A percentile compares a stretch with the other conserved stretches of the same genome.
Evolutionary conservation across 495 filamentous ascomycete species (phyloP).

Genomic region (Hypoxylon crocopeplum): DNA sequence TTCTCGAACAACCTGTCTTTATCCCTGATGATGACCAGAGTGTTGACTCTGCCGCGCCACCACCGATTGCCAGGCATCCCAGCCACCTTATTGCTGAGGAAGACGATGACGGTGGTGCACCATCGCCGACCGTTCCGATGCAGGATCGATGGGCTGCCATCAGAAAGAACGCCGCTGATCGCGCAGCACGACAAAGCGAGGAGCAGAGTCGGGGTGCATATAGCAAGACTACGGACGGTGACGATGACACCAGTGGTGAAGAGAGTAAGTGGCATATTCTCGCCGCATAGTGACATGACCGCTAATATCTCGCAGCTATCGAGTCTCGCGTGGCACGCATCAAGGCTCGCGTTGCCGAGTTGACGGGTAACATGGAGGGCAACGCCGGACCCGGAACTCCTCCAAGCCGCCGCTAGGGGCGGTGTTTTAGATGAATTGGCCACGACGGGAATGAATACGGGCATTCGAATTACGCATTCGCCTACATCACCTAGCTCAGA

Average conservation of each 20-base stretch:
- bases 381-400: conserved; percentile 34
- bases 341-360: conserved; percentile 93
- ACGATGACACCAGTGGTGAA: conserved; percentile 92
- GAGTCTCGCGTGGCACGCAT: conserved; percentile 96
- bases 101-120: conserved; percentile 36
- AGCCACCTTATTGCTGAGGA: conserved; percentile 22
- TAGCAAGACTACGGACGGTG: conserved; percentile 61
- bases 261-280: conserved; percentile 73
- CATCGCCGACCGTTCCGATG: conserved; percentile 45
- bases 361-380: conserved; percentile 82
- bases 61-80: conserved; percentile 49
- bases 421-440: conserved; percentile 33
- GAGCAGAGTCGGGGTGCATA: conserved; percentile 63
- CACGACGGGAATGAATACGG: conserved; percentile 17
- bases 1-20: conserved; percentile 86
- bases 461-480: conserved; percentile 20
- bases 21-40: conserved; percentile 70
- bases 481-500: conserved; percentile 4
- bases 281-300: not conserved
- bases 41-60: conserved; percentile 51
- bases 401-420: conserved; percentile 42
- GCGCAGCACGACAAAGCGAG: conserved; percentile 67
- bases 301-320: conserved; percentile 70
- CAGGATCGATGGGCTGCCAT: conserved; percentile 94
- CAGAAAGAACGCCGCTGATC: conserved; percentile 87